A percentile compares a stretch with the other conserved stretches of the same genome.
phyloP scores from a whole-genome alignment of 208 protist species.

The Leishmania martiniquensis region DNA sequence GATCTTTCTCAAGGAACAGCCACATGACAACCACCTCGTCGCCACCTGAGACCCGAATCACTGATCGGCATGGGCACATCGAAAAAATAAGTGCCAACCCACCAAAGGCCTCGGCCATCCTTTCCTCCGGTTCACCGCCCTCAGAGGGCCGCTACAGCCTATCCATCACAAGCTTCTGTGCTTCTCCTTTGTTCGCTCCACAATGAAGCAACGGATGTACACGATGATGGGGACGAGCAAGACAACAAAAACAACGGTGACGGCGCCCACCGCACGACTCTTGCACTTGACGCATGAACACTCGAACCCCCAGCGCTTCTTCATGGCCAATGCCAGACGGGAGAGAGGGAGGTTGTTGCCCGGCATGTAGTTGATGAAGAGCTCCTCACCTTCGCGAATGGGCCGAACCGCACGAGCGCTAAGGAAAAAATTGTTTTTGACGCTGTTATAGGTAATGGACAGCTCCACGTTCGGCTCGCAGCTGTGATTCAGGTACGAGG shows the following conservation, averaged over 20 bases:
- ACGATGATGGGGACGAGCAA: constrained; percentile 63
- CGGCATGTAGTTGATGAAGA: constrained; percentile 89
- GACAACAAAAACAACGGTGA: constrained; percentile 64
- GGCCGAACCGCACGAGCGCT: constrained; percentile 73
- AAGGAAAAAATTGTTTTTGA: constrained; percentile 78
- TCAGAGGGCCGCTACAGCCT: background rate
- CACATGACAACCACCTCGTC: background rate
- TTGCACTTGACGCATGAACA: constrained; percentile 82
- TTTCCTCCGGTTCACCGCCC: background rate
- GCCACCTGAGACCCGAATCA: background rate
- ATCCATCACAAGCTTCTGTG: constrained; percentile 51
- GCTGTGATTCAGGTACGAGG: constrained; percentile 85
- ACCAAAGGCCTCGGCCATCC: background rate
- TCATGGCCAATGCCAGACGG: constrained; percentile 76
- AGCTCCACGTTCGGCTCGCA: constrained; percentile 87
- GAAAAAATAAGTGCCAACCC: background rate
- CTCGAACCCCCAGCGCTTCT: constrained; percentile 86
- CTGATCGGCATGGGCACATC: background rate
- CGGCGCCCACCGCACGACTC: constrained; percentile 70
- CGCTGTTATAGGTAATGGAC: constrained; percentile 69
- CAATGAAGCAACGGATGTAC: constrained; percentile 66
- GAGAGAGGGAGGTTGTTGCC: constrained; percentile 80
- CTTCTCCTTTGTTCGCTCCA: constrained; percentile 68
- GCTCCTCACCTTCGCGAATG: constrained; percentile 76
- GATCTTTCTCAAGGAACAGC: background rate